phyloP scores from a whole-genome alignment of 2,329 filamentous ascomycete species.

The Exophiala sideris region DNA sequence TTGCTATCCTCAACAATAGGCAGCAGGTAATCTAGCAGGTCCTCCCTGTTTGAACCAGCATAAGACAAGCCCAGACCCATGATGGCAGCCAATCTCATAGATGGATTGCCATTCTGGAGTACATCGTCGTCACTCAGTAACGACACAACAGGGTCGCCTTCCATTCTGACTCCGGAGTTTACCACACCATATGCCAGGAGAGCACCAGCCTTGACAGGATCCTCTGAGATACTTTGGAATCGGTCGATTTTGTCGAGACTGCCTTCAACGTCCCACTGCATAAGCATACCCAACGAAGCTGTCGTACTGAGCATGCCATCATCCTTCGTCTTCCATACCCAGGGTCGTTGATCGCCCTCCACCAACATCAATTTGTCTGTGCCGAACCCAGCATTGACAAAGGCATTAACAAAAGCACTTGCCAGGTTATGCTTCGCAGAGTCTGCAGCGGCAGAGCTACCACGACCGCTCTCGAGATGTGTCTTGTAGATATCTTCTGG shows the following conservation, averaged over 20 bases:
- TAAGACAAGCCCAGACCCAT: constrained; percentile 96
- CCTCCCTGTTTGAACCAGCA: constrained; percentile 88
- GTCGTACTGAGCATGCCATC: constrained; percentile 97
- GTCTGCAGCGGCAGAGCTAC: constrained; percentile 85
- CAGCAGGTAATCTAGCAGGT: constrained; percentile 77
- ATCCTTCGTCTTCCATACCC: constrained; percentile 99
- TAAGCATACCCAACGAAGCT: constrained; percentile 84
- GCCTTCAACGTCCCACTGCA: constrained; percentile 90
- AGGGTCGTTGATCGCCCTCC: constrained; percentile 81
- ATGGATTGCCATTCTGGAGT: constrained; percentile 71
- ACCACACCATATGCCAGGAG: constrained; percentile 92
- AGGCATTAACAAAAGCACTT: constrained; percentile 93
- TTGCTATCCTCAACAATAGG: constrained; percentile 82
- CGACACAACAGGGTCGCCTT: constrained; percentile 86
- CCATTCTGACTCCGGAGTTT: constrained; percentile 85
- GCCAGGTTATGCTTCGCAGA: constrained; percentile 94
- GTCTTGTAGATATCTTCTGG: constrained; percentile 99
- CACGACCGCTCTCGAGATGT: constrained; percentile 91
- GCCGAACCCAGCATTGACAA: constrained; percentile 92
- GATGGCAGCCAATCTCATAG: constrained; percentile 78
- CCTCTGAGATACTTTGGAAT: constrained; percentile 81
- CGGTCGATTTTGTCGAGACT: constrained; percentile 92
- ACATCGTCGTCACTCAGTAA: constrained; percentile 77
- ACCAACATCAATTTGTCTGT: constrained; percentile 98
- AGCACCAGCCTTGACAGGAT: constrained; percentile 84